Evolutionary conservation across 331 rosid genomes (phyloP).

Genomic region (Arachis monticola): DNA sequence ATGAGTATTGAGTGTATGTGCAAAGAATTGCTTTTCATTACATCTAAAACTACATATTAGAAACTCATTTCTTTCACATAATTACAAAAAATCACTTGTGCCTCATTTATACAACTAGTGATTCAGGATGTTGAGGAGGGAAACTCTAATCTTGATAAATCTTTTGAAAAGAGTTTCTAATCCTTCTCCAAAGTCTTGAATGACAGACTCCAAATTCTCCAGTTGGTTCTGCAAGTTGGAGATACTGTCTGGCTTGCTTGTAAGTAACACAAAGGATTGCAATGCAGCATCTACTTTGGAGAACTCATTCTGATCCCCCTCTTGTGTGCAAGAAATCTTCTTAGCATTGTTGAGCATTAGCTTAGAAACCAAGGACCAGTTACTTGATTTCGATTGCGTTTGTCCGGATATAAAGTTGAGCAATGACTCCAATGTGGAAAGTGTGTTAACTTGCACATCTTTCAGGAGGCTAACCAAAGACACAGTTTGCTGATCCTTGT

Average conservation of each 20-base stretch:
- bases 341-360: conserved; percentile 48
- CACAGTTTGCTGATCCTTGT: conserved; percentile 42
- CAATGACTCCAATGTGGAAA: conserved; percentile 58
- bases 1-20: background rate
- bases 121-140: conserved; percentile 72
- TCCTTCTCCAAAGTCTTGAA: conserved; percentile 52
- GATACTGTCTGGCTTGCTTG: conserved; percentile 37
- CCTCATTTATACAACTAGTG: conserved; percentile 40
- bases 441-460: conserved; percentile 60
- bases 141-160: conserved; percentile 70
- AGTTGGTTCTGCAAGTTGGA: conserved; percentile 44
- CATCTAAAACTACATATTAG: conserved; percentile 27
- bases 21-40: background rate
- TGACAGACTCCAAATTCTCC: conserved; percentile 47
- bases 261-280: conserved; percentile 45
- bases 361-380: conserved; percentile 74
- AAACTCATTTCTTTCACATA: conserved; percentile 34
- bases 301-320: conserved; percentile 60
- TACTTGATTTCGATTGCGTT: conserved; percentile 47
- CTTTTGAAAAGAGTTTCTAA: conserved; percentile 53
- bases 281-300: conserved; percentile 61
- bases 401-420: conserved; percentile 59
- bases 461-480: conserved; percentile 49
- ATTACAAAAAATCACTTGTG: conserved; percentile 40
- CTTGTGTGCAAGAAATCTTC: conserved; percentile 51